Conservation (phyloP, 176 grass and related monocot species). For the Aegilops speltoides region DNA sequence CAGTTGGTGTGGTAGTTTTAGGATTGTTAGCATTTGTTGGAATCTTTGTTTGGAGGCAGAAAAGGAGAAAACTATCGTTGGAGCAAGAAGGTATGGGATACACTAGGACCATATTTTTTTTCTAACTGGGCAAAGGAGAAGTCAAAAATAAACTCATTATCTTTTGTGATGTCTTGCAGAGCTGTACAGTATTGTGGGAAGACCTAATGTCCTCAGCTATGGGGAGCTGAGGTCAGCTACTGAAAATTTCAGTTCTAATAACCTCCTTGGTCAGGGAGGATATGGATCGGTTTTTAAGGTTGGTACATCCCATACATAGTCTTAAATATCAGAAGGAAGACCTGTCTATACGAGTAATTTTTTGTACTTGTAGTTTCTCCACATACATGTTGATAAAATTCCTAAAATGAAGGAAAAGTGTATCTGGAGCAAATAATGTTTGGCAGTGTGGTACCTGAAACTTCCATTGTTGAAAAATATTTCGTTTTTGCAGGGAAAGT, state of each 20-base stretch:
- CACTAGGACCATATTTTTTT: neutral
- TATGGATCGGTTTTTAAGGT: conserved; percentile 89
- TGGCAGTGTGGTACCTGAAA: neutral
- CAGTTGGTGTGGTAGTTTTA: conserved; percentile 47
- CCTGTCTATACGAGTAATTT: neutral
- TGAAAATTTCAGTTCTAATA: conserved; percentile 59
- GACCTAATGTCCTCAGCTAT: conserved; percentile 66
- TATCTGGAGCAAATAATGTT: neutral
- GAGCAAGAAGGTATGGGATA: conserved; percentile 47
- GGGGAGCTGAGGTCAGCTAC: conserved; percentile 68
- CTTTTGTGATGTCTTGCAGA: conserved; percentile 48
- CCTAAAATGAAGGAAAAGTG: neutral
- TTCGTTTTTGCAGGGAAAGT: conserved; percentile 56
- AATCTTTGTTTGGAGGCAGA: conserved; percentile 54
- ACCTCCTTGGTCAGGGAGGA: conserved; percentile 84
- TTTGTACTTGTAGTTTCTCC: neutral
- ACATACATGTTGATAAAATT: neutral
- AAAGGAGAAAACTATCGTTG: conserved; percentile 47
- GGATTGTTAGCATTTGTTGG: conserved; percentile 36
- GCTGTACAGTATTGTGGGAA: conserved; percentile 47
- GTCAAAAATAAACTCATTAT: neutral
- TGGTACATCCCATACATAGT: conserved; percentile 1
- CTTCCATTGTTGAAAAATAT: neutral
- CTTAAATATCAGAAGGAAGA: neutral
- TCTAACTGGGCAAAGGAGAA: neutral